Conservation (phyloP, 169 alveolate species). For the Neospora caninum region DNA sequence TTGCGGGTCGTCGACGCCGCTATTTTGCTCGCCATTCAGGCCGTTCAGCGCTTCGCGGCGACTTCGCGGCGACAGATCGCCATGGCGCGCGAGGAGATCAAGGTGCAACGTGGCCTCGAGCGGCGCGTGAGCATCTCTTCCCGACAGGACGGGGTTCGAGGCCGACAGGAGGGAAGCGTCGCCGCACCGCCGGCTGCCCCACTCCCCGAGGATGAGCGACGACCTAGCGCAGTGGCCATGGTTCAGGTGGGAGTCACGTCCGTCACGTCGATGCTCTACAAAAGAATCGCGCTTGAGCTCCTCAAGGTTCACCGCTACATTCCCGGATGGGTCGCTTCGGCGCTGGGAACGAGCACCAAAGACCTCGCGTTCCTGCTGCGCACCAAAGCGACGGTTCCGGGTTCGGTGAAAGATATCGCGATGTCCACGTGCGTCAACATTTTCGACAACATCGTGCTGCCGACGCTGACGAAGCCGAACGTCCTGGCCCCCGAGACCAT, state of each 20-base stretch:
- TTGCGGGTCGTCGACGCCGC: not conserved
- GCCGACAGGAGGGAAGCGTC: not conserved
- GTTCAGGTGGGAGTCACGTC: not conserved
- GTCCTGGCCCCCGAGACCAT: not conserved
- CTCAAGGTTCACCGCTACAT: not conserved
- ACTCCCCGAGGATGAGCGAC: not conserved
- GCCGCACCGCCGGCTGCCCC: not conserved
- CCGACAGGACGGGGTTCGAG: not conserved
- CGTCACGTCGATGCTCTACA: not conserved
- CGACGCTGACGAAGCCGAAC: not conserved
- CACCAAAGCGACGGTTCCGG: not conserved
- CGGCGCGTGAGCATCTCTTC: not conserved
- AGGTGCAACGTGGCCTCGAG: not conserved
- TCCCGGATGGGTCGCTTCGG: not conserved
- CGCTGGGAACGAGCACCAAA: not conserved
- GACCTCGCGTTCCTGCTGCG: not conserved
- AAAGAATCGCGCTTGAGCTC: not conserved
- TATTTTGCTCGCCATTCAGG: not conserved
- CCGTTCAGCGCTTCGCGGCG: slow-evolving; percentile 9
- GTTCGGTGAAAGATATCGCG: not conserved
- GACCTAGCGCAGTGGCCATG: not conserved
- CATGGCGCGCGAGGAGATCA: not conserved
- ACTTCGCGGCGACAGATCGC: not conserved
- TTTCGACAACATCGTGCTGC: not conserved
- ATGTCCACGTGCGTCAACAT: slow-evolving; percentile 26